Conservation (phyloP, 2,329 filamentous ascomycete genomes). For the Diplodia seriata region DNA sequence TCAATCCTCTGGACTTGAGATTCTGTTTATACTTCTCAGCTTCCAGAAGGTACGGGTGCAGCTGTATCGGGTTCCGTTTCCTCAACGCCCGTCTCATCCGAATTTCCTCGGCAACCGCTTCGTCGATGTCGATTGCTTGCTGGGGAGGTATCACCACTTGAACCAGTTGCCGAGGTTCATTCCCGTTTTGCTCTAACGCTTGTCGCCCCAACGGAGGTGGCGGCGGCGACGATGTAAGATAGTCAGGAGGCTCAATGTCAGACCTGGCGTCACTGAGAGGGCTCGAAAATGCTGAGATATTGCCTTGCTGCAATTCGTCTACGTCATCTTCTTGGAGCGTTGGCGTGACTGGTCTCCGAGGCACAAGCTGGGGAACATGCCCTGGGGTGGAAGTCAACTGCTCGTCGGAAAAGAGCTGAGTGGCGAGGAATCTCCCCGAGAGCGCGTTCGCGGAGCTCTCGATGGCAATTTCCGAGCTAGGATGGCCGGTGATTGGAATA, state of each 20-base stretch:
- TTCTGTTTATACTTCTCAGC: conserved; percentile 53
- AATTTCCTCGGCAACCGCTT: conserved; percentile 2
- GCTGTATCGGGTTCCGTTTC: conserved; percentile 56
- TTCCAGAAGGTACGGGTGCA: conserved; percentile 57
- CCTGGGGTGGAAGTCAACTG: neutral
- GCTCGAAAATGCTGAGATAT: conserved; percentile 4
- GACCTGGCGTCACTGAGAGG: conserved; percentile 26
- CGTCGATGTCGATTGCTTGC: neutral
- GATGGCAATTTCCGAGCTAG: neutral
- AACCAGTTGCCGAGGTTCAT: neutral
- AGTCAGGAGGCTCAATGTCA: conserved; percentile 14
- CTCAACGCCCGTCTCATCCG: conserved; percentile 46
- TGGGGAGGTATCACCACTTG: conserved; percentile 4
- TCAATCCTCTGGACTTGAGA: conserved; percentile 52
- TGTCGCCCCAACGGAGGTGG: neutral
- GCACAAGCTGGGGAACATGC: neutral
- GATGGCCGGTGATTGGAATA: neutral
- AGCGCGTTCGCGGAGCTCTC: conserved; percentile 2
- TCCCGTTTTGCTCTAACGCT: neutral
- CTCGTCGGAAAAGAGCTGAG: conserved; percentile 20
- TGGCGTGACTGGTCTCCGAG: neutral
- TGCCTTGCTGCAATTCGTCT: conserved; percentile 29
- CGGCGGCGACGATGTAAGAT: conserved; percentile 10
- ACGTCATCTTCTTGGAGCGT: conserved; percentile 9
- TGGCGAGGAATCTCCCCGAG: conserved; percentile 3